phyloP scores from a whole-genome alignment of 164 flowering plant genomes.

The Magnolia changhungtana region DNA sequence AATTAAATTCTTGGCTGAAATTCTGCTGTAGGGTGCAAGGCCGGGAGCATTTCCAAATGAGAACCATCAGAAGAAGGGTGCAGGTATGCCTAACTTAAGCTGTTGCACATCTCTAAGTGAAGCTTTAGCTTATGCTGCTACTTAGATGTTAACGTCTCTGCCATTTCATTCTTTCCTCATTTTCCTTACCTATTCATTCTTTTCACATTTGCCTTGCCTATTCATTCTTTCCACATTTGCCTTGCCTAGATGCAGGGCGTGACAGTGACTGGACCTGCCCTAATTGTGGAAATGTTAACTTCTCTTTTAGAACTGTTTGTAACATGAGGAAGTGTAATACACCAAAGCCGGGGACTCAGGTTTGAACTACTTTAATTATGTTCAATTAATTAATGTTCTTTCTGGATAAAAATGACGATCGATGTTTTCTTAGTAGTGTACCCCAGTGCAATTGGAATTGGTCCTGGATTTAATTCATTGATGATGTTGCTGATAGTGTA shows the following conservation, averaged over 20 bases:
- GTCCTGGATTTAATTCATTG: neutral
- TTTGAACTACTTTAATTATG: slow-evolving; percentile 18
- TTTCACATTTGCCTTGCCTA: neutral
- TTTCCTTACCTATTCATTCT: neutral
- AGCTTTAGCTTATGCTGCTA: neutral
- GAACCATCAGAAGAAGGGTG: slow-evolving; percentile 47
- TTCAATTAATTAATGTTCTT: neutral
- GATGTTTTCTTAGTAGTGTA: neutral
- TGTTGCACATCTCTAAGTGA: neutral
- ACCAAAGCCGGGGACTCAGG: slow-evolving; percentile 98
- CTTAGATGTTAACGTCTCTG: neutral
- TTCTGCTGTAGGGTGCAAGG: slow-evolving; percentile 63
- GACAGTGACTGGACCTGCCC: slow-evolving; percentile 98
- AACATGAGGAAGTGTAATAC: slow-evolving; percentile 99
- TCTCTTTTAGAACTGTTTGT: slow-evolving; percentile 93
- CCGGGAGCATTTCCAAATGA: slow-evolving; percentile 79
- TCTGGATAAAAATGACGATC: neutral
- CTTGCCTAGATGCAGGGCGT: slow-evolving; percentile 55
- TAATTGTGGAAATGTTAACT: slow-evolving; percentile 91
- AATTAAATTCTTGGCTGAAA: neutral
- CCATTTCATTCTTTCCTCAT: neutral
- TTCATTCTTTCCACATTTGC: slow-evolving; percentile 1
- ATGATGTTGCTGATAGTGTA: neutral
- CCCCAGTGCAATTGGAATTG: neutral
- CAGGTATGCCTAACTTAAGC: slow-evolving; percentile 21